Conservation (phyloP, 2,329 filamentous ascomycete species). For the Endoconidiophora laricicola region DNA sequence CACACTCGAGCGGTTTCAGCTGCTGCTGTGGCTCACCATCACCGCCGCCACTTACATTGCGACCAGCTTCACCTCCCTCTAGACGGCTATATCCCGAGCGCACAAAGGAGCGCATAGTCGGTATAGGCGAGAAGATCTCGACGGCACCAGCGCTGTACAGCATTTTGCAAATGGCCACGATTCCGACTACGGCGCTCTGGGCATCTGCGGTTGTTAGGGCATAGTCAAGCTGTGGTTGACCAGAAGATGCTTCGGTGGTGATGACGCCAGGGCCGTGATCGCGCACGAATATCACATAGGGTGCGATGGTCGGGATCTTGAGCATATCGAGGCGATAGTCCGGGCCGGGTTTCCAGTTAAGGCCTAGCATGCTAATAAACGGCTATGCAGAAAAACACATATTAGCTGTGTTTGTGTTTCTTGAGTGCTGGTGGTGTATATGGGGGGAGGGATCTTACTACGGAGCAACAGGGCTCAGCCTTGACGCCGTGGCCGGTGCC, state of each 20-base stretch:
- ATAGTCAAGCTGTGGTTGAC: constrained; percentile 52
- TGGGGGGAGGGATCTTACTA: constrained; percentile 25
- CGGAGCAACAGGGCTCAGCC: constrained; percentile 60
- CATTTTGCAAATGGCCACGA: constrained; percentile 58
- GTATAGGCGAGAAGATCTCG: constrained; percentile 56
- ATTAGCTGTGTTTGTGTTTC: neutral
- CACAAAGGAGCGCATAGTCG: constrained; percentile 46
- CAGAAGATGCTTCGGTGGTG: constrained; percentile 51
- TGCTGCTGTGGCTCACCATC: neutral
- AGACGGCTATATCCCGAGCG: constrained; percentile 16
- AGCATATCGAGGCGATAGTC: constrained; percentile 7
- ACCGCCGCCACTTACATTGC: neutral
- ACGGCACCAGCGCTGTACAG: constrained; percentile 60
- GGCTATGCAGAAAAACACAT: neutral
- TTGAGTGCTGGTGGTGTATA: neutral
- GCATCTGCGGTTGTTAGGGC: constrained; percentile 54
- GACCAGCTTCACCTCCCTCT: constrained; percentile 10
- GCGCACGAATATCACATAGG: constrained; percentile 47
- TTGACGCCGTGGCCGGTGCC: constrained; percentile 66
- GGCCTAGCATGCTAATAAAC: neutral
- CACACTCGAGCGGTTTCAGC: neutral
- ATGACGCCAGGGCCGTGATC: constrained; percentile 61
- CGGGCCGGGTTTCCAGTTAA: neutral
- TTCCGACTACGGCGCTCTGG: constrained; percentile 51
- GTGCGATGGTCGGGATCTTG: constrained; percentile 25